Evolutionary conservation across 2,329 filamentous ascomycete genomes (phyloP).

Genomic region (Immersiporthe knoxdaviesiana): DNA sequence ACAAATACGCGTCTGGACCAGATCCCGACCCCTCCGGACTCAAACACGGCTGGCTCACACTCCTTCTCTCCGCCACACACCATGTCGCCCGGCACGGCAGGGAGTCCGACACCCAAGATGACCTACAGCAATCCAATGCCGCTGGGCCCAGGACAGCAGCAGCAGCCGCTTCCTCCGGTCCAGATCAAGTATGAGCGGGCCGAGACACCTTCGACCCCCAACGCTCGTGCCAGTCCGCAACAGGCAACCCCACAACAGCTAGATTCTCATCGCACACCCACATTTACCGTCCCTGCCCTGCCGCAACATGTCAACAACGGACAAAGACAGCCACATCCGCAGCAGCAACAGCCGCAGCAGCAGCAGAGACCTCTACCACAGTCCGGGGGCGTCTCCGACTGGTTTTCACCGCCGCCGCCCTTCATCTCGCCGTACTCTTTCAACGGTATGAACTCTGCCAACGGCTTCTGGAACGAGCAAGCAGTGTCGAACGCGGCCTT

Average conservation of each 20-base stretch:
- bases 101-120: slow-evolving; percentile 43
- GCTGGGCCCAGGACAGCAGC: slow-evolving; percentile 22
- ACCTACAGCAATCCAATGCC: slow-evolving; percentile 35
- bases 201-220: slow-evolving; percentile 29
- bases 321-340: slow-evolving; percentile 24
- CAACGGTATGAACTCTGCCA: slow-evolving; percentile 41
- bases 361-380: slow-evolving; percentile 50
- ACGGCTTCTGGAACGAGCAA: slow-evolving; percentile 46
- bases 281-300: slow-evolving; percentile 47
- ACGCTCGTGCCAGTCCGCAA: slow-evolving; percentile 30
- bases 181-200: slow-evolving; percentile 34
- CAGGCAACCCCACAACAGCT: slow-evolving; percentile 32
- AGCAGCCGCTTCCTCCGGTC: slow-evolving; percentile 22
- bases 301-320: slow-evolving; percentile 38
- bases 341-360: slow-evolving; percentile 33
- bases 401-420: slow-evolving; percentile 57
- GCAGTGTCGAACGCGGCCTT: slow-evolving; percentile 34
- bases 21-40: slow-evolving; percentile 51
- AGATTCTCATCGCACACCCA: slow-evolving; percentile 33
- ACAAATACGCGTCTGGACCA: slow-evolving; percentile 28
- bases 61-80: slow-evolving; percentile 44
- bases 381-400: slow-evolving; percentile 46
- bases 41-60: slow-evolving; percentile 38
- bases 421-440: slow-evolving; percentile 59
- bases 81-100: slow-evolving; percentile 31